Percentiles rank a stretch among this genome's conserved stretches.
phyloP scores from a whole-genome alignment of 1,284 basidiomycete genomes.

The Trichosporon asahii region DNA sequence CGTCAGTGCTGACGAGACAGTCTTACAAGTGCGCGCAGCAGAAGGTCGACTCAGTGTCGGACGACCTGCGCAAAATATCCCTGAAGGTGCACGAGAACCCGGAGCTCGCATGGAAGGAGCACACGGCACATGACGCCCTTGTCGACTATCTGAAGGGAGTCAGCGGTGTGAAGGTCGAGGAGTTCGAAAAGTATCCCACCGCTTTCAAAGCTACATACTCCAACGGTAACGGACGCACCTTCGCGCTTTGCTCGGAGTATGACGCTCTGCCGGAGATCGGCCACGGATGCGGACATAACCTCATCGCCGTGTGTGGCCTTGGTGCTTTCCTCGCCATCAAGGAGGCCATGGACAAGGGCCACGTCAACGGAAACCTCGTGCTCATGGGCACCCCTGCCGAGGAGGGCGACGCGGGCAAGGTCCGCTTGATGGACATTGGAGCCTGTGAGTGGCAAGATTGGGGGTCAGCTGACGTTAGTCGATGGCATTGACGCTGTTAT shows the following conservation, averaged over 20 bases:
- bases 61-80: conserved; percentile 23
- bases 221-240: conserved; percentile 27
- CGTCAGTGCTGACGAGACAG: neutral
- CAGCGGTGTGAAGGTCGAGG: conserved; percentile 56
- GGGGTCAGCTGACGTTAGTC: conserved; percentile 15
- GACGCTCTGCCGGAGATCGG: conserved; percentile 25
- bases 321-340: conserved; percentile 41
- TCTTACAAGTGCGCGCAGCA: neutral
- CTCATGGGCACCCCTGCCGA: conserved; percentile 61
- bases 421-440: conserved; percentile 57
- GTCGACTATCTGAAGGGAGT: conserved; percentile 60
- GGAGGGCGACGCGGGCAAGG: conserved; percentile 11
- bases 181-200: conserved; percentile 49
- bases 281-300: conserved; percentile 60
- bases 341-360: conserved; percentile 46
- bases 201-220: conserved; percentile 30
- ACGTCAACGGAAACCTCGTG: conserved; percentile 67
- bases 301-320: conserved; percentile 47
- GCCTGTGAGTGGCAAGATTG: conserved; percentile 10
- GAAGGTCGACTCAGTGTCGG: neutral
- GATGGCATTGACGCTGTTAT: conserved; percentile 30
- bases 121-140: conserved; percentile 57
- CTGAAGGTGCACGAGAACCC: conserved; percentile 30
- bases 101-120: conserved; percentile 33
- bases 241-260: conserved; percentile 35